phyloP scores from a whole-genome alignment of 192 early-diverging fungal species.

The Backusella tuberculispora region DNA sequence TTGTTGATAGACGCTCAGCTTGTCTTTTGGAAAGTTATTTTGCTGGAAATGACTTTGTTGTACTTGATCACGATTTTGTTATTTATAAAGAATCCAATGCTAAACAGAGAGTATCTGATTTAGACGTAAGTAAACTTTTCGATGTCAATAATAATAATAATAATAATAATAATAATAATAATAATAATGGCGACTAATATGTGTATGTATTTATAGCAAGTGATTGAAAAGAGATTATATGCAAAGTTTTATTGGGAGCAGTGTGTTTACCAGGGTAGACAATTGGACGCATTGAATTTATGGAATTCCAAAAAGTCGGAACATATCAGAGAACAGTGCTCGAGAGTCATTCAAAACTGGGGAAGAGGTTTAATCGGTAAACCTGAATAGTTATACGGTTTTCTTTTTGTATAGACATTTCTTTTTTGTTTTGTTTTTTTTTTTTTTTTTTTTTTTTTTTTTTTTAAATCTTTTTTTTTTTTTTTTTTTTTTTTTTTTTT shows the following conservation, averaged over 20 bases:
- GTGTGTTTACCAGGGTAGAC: slow-evolving; percentile 60
- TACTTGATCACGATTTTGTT: slow-evolving; percentile 51
- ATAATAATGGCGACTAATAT: not conserved
- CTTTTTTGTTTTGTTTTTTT: not conserved
- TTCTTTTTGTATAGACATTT: not conserved
- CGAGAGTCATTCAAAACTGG: slow-evolving; percentile 43
- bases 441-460: not conserved
- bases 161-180: not conserved
- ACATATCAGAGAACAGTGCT: slow-evolving; percentile 44
- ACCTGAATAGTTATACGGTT: slow-evolving; percentile 31
- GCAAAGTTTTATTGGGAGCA: slow-evolving; percentile 61
- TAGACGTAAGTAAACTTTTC: slow-evolving; percentile 41
- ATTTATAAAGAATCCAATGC: slow-evolving; percentile 31
- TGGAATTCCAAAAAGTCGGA: slow-evolving; percentile 54
- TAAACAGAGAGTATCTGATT: slow-evolving; percentile 36
- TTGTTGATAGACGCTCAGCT: slow-evolving; percentile 57
- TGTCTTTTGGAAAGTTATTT: slow-evolving; percentile 57
- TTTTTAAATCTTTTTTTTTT: not conserved
- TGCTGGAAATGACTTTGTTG: slow-evolving; percentile 58
- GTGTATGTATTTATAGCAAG: slow-evolving; percentile 42
- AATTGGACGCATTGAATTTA: slow-evolving; percentile 50
- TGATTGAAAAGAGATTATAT: slow-evolving; percentile 58
- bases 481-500: not conserved
- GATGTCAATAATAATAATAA: not conserved
- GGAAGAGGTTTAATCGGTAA: slow-evolving; percentile 41